Base-by-base conservation (phyloP, 2,329 filamentous ascomycete genomes). In the Teratosphaeriaceae sp. region DNA sequence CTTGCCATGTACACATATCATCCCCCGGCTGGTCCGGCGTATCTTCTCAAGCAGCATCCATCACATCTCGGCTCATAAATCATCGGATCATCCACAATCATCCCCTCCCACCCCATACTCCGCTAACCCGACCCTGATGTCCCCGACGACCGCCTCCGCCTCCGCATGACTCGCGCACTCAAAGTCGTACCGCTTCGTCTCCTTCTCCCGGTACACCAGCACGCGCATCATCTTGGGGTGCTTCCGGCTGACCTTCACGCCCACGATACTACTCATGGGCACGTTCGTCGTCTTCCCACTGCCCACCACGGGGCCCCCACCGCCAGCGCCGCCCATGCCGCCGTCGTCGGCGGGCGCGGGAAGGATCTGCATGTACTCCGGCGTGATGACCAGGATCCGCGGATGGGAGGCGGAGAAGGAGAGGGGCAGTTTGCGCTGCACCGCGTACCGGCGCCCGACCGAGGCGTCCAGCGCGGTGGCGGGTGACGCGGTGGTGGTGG, bases 311-410 rank as follows among this genome's bases (percentile, higher is more conserved):
- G n/a, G n/a, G n/a, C n/a, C n/a, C n/a, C n/a, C n/a, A n/a, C n/a
- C n/a, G n/a, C n/a, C n/a, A n/a, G n/a, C n/a, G n/a, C n/a, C n/a
- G n/a, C n/a, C n/a, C 40, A 51, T 21, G 35, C 51, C 50, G 13
- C 57, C 52, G 30, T 59, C 60, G 1, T 29, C 24, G 3, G 19
- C 11, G n/a, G 56, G 56, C 5, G 66, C 66, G 2, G 86, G 85
- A 75, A 88, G 83, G 55, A 94, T 88, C 64, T 90, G 85, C 48
- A 94, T 79, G 62, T 89, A 92, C 61, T 94, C 87, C 46, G 85
- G 85, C 55, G 90, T 86, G 51, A 94, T 86, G 36, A 84, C 80
- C 31, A 92, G 70, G 8, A 87, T 78, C 45, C 85, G 79, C 54
- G 88, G 84, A 47, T 85, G 85, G 57, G 84, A 77, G 3, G 79